A percentile compares a stretch with the other conserved stretches of the same genome.
phyloP scores from a whole-genome alignment of 306 rosid genomes.

The Inga leiocalycina region DNA sequence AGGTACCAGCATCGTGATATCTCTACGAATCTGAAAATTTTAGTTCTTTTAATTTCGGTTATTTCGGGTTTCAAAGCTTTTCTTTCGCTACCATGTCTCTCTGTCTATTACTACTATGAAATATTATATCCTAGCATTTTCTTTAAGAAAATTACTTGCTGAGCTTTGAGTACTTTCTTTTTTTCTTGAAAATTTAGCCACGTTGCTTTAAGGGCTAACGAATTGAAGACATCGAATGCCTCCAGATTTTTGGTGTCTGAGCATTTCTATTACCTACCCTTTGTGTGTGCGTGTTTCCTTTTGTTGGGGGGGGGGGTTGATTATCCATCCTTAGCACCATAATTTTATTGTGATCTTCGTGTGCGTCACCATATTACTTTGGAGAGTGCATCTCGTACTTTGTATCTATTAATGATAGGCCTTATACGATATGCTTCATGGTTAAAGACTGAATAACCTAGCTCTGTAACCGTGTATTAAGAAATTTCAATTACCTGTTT shows the following conservation, averaged over 20 bases:
- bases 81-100: neutral
- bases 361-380: neutral
- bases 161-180: neutral
- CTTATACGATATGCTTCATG: neutral
- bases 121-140: neutral
- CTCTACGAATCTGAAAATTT: neutral
- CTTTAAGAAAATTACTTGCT: neutral
- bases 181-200: neutral
- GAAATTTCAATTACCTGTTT: neutral
- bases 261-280: neutral
- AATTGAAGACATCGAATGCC: neutral
- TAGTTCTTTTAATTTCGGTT: neutral
- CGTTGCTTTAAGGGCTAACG: neutral
- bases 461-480: neutral
- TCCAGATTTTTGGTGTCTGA: neutral
- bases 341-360: neutral
- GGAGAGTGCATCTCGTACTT: neutral
- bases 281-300: neutral
- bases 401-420: neutral
- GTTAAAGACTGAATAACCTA: neutral
- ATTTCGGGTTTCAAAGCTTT: neutral
- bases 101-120: neutral
- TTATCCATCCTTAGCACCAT: neutral
- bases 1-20: constrained; percentile 41
- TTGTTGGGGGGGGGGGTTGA: neutral